Conservation (phyloP, 768 basidiomycete genomes). For the Infundibulicybe gibba region DNA sequence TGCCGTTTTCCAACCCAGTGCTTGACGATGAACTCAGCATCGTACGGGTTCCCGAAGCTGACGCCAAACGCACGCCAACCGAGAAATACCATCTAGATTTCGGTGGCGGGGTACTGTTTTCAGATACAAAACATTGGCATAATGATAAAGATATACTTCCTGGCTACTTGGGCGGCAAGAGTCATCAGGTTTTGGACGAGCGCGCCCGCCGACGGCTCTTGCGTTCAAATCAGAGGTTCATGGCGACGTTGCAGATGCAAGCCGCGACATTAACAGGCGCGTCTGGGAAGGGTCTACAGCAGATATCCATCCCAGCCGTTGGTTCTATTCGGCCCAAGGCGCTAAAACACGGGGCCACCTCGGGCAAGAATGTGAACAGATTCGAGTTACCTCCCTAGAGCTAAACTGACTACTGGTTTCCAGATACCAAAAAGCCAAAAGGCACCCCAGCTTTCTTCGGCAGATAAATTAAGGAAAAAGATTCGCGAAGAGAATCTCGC, state of each 20-base stretch:
- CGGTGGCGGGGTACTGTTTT: conserved; percentile 33
- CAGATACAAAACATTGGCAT: conserved; percentile 62
- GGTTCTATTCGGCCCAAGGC: conserved; percentile 11
- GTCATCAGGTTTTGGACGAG: conserved; percentile 23
- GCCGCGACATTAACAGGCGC: conserved; percentile 66
- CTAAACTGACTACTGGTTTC: neutral
- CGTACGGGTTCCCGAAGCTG: conserved; percentile 13
- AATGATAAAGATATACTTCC: conserved; percentile 47
- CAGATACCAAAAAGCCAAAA: conserved; percentile 6
- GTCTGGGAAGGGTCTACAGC: conserved; percentile 46
- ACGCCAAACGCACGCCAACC: conserved; percentile 6
- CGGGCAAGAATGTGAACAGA: neutral
- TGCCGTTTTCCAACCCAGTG: conserved; percentile 34
- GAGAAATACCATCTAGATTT: conserved; percentile 29
- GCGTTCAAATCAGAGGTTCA: conserved; percentile 50
- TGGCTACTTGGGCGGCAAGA: conserved; percentile 47
- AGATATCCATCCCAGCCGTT: conserved; percentile 48
- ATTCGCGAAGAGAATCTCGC: conserved; percentile 42
- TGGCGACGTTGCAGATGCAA: conserved; percentile 51
- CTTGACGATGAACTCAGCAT: conserved; percentile 21
- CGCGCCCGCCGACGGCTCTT: conserved; percentile 33
- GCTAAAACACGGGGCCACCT: conserved; percentile 1
- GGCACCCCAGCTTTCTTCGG: conserved; percentile 16
- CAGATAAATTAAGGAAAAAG: conserved; percentile 30
- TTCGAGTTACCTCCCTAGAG: no score